Evolutionary conservation across 139 green algal genomes (phyloP), one percentile per base, ranked within the genome.

Genomic region (Eudorina sp.): DNA sequence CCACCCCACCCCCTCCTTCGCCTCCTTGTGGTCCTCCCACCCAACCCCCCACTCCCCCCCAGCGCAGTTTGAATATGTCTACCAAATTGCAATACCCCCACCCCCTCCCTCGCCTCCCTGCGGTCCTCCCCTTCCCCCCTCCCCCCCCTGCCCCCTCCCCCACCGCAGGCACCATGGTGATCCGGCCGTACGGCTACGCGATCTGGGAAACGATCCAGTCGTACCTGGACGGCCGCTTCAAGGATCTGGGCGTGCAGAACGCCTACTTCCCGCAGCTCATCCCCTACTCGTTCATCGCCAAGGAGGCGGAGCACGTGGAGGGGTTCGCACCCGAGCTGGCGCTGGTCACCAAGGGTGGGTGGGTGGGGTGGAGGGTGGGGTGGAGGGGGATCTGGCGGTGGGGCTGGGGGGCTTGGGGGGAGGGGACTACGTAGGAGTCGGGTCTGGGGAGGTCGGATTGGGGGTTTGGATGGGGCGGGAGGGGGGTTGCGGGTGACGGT

Each of bases 241-340:
- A 98, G 91, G 94, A 96, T 76, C 94, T 89, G 3, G 98, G 98
- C 1, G 92, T 97, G 55, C 62, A 97, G 70, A 99, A 99, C 86
- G 96, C 95, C 41, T 99, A 99, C 92, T 99, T 99, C 90, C 98
- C 98, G 14, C 96, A 99, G 93, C 96, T 99, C 86, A 99, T 99
- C 76, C 98, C 98, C 5, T 94, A 97, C 76, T 98, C 94, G 29
- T 99, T 99, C 95, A 98, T 99, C 69, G 91, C 96, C 29, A 99
- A 99, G 91, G 98, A 99, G 93, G 96, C 97, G n/a, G 92, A 96
- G 82, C 98, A 99, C 85, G 97, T 99, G 79, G 98, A 99, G 89
- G 98, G 98, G n/a, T 99, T 99, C 94, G 95, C 96, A 1, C 98
- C 98, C 25, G 98, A 99, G 95, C 95, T 99, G 66, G 98, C 98